Evolutionary conservation across 176 grass and related monocot species (phyloP).

Genomic region (Triticum timopheevii): DNA sequence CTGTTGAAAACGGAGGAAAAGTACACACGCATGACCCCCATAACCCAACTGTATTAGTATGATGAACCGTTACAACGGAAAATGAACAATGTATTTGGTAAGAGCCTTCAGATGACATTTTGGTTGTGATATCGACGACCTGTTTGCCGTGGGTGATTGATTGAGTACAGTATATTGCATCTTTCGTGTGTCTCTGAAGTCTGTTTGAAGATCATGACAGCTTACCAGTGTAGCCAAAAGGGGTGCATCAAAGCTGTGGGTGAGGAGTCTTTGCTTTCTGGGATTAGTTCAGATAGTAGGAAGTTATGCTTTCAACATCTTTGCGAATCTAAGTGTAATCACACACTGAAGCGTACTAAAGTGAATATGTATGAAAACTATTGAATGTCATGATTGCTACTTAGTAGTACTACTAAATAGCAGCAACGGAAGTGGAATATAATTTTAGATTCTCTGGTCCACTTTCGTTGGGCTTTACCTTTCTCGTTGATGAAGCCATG

Average conservation of each 20-base stretch:
- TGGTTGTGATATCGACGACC: neutral
- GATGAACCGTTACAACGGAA: neutral
- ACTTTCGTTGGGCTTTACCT: neutral
- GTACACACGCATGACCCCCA: neutral
- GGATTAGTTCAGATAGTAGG: neutral
- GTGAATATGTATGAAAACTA: neutral
- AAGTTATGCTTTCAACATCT: neutral
- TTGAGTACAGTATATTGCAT: neutral
- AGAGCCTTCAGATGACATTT: neutral
- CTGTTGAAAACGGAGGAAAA: neutral
- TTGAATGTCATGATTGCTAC: neutral
- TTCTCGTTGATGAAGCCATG: too few species aligned
- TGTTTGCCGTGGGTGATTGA: neutral
- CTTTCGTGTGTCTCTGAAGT: neutral
- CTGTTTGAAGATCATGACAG: neutral
- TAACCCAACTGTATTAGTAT: neutral
- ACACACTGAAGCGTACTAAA: neutral
- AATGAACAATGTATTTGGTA: neutral
- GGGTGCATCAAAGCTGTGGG: neutral
- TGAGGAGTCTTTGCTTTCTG: conserved; percentile 1
- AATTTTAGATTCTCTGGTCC: neutral
- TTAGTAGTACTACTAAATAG: neutral
- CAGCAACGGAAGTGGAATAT: too few species aligned
- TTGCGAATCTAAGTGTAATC: neutral
- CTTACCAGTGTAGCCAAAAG: conserved; percentile 25